These are phyloP conservation scores for Straminergon stramineum DNA, from an alignment of 225 moss, liverwort and hornwort genomes.

Conservation along the genomic window DNA sequence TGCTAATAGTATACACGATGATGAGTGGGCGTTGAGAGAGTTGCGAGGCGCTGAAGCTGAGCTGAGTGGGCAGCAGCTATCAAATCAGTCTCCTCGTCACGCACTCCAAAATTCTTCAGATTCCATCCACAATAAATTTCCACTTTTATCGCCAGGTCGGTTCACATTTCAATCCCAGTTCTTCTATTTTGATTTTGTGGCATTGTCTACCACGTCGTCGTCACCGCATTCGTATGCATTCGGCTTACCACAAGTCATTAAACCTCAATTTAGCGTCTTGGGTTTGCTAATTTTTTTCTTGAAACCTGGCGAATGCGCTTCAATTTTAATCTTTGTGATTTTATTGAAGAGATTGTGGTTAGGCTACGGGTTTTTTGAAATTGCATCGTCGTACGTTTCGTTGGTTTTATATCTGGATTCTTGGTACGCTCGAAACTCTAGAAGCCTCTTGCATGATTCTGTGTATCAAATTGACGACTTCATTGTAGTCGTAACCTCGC, in stretches of 20 bases:
- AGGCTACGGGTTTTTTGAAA: neutral
- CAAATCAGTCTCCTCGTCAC: neutral
- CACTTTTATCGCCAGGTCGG: neutral
- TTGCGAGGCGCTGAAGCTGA: neutral
- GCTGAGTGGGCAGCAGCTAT: neutral
- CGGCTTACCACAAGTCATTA: neutral
- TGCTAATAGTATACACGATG: too few species aligned
- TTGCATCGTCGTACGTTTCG: neutral
- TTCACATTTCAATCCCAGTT: neutral
- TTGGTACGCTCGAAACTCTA: neutral
- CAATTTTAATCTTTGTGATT: neutral
- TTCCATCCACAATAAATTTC: neutral
- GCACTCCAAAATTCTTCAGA: neutral
- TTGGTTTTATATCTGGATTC: neutral
- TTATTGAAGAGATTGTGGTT: neutral
- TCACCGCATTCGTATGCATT: too few species aligned
- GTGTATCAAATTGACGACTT: neutral
- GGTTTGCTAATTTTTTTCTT: neutral
- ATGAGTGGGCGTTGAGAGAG: neutral
- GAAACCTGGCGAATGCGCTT: neutral
- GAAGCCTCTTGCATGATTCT: neutral
- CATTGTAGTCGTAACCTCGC: neutral
- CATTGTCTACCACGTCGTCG: neutral
- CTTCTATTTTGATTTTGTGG: neutral
- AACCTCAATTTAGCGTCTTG: neutral